Evolutionary conservation across 2,329 filamentous ascomycete genomes (phyloP).

Genomic region (Penicillium fuscoglaucum): DNA sequence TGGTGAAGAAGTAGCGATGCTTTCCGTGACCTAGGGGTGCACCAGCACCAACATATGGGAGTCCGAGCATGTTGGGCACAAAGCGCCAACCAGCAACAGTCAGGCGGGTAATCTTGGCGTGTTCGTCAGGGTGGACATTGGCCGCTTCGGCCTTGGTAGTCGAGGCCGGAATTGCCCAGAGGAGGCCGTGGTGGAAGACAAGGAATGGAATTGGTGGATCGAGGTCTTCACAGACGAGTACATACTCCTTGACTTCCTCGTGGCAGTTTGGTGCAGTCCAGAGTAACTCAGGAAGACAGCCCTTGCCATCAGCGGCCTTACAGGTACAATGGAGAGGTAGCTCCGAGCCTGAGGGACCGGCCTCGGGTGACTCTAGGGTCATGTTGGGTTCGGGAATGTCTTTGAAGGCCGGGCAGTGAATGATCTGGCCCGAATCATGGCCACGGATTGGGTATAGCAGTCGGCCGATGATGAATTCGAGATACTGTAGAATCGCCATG

Average conservation of each 20-base stretch:
- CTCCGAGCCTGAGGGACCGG: slow-evolving; percentile 26
- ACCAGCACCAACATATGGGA: slow-evolving; percentile 29
- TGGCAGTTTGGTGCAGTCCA: slow-evolving; percentile 24
- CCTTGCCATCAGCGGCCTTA: slow-evolving; percentile 23
- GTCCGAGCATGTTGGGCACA: slow-evolving; percentile 27
- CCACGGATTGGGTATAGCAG: slow-evolving; percentile 27
- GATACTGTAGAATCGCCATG: slow-evolving; percentile 13
- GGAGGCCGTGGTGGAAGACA: slow-evolving; percentile 32
- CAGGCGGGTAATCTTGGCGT: slow-evolving; percentile 11
- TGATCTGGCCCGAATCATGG: slow-evolving; percentile 29
- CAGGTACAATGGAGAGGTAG: slow-evolving; percentile 26
- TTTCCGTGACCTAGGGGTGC: slow-evolving; percentile 34
- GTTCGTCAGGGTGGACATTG: slow-evolving; percentile 19
- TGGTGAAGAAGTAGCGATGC: slow-evolving; percentile 37
- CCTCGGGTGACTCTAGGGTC: slow-evolving; percentile 25
- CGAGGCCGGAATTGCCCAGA: slow-evolving; percentile 33
- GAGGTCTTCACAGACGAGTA: slow-evolving; percentile 35
- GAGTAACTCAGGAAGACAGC: slow-evolving; percentile 25
- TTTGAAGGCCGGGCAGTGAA: slow-evolving; percentile 25
- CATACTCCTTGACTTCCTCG: slow-evolving; percentile 25
- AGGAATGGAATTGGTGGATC: slow-evolving; percentile 31
- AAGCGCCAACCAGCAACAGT: slow-evolving; percentile 32
- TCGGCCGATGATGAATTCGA: slow-evolving; percentile 24
- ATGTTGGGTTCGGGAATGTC: slow-evolving; percentile 27
- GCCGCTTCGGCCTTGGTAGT: slow-evolving; percentile 15